Base-by-base conservation (phyloP, 2,329 filamentous ascomycete genomes). In the Fusarium domesticum region DNA sequence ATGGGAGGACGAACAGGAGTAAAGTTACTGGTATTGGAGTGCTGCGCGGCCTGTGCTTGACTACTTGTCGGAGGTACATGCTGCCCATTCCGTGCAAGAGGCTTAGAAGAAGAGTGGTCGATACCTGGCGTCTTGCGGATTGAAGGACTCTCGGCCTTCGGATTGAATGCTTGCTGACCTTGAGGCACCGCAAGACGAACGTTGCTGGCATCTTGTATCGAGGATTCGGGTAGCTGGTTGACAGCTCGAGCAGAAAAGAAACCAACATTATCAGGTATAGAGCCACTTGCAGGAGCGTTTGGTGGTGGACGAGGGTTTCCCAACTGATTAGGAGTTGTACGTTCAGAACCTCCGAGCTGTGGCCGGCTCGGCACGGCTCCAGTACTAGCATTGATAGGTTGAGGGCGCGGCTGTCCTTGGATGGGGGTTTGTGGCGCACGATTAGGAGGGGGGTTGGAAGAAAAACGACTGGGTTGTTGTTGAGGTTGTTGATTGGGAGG, bases 71-170 rank as follows among this genome's bases (percentile, higher is more conserved):
- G 72, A 1, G 74, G 63, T 1, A 81, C 70, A 45, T 83, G 78
- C 50, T 78, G 72, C 0, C 74, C 69, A 35, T 72, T 75, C 50
- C 76, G 78, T 4, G 76, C 77, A 2, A 96, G 70, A 0, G 90
- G 89, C 40, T 85, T 84, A 5, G 87, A 91, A 39, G 81, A 84
- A 17, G 71, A 82, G 61, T 95, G 89, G 59, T 96, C 89, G 31
- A 96, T 78, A 3, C 91, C 91, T 0, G 87, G 86, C 0, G 92
- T 96, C 63, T 92, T 91, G 49, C 89, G 81, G 61, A 96, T 90
- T 1, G 90, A 93, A 0, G 91, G 90, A 49, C 84, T 89, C 58
- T 91, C 85, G 6, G 82, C 76, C 45, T 83, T 83, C 3, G 85
- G 86, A 56, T 91, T 85, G 64, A 91, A 92, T 18, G 75, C 71